Evolutionary conservation across 2,329 filamentous ascomycete species (phyloP), one percentile per base, ranked within the genome.

Genomic region (Bretziella fagacearum): DNA sequence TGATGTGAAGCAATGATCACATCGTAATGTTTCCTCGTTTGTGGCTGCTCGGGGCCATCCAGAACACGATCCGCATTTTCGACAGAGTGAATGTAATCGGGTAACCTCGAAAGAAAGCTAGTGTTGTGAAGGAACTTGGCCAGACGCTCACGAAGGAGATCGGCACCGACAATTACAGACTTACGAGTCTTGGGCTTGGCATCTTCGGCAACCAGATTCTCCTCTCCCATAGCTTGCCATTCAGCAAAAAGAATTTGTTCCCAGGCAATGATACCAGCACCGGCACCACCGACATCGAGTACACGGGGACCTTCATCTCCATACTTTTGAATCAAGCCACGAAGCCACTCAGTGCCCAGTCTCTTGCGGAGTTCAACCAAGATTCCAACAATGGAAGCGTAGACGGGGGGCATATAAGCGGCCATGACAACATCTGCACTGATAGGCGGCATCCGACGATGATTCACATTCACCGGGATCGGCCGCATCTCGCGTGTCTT

Each of bases 51-150:
- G 17, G 71, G 67, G 17, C 74, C 73, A 48, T 84, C 74, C 4
- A 84, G 59, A 29, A 72, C 70, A 49, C 67, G 65, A 15, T 74
- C 69, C 7, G 71, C 67, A 42, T 74, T 73, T 49, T 78, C 67
- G 18, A 71, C 67, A 1, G 74, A 72, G 57, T 81, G 79, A 22
- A 85, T 62, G 53, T 89, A 86, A 56, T 96, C 85, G 0, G 91
- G 91, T n/a, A 96, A 65, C 3, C 87, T 78, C 6, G 89, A 87
- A 6, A 98, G 69, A 58, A 98, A 95, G 0, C 83, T 93, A 0
- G 91, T 96, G 59, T 95, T 81, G 30, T 93, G 73, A 10, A 98
- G 66, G 52, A 96, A 73, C 15, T 67, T 69, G 53, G 85, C 84
- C 20, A 85, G 69, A 26, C 86, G 80, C 48, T 82, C 69, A 15